phyloP scores from a whole-genome alignment of 2,329 filamentous ascomycete genomes.

The Byssoonygena ceratinophila region DNA sequence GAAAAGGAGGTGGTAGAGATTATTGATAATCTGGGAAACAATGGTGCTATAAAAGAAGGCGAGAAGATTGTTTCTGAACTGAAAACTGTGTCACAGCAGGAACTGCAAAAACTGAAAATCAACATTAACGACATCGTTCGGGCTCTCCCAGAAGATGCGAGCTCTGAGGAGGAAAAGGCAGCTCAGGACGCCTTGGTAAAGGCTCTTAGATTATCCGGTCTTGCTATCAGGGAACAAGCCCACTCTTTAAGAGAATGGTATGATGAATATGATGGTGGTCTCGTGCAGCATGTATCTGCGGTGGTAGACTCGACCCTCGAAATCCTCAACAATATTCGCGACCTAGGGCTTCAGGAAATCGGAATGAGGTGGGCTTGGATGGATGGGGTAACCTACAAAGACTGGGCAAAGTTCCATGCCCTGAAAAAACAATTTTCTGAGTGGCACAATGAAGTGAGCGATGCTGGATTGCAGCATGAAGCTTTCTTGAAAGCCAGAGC shows the following conservation, averaged over 20 bases:
- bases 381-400: slow-evolving; percentile 89
- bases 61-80: slow-evolving; percentile 53
- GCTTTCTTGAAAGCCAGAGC: slow-evolving; percentile 58
- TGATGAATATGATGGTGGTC: slow-evolving; percentile 57
- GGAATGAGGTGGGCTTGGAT: slow-evolving; percentile 93
- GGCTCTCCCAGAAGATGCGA: slow-evolving; percentile 49
- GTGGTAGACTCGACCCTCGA: slow-evolving; percentile 71
- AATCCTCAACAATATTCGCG: slow-evolving; percentile 70
- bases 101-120: slow-evolving; percentile 55
- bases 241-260: slow-evolving; percentile 70
- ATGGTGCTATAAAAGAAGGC: slow-evolving; percentile 41
- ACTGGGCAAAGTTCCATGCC: slow-evolving; percentile 91
- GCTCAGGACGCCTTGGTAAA: slow-evolving; percentile 44
- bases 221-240: slow-evolving; percentile 64
- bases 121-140: slow-evolving; percentile 50
- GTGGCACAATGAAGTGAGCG: slow-evolving; percentile 74
- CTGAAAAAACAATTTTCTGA: slow-evolving; percentile 71
- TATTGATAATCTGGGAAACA: slow-evolving; percentile 56
- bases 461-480: slow-evolving; percentile 62
- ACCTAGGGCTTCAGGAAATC: slow-evolving; percentile 78
- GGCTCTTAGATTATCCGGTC: slow-evolving; percentile 56
- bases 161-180: slow-evolving; percentile 42
- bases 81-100: slow-evolving; percentile 53
- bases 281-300: slow-evolving; percentile 56
- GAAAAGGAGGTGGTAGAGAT: slow-evolving; percentile 57